Evolutionary conservation across 495 filamentous ascomycete species (phyloP).

Genomic region (Aspergillus asperescens): DNA sequence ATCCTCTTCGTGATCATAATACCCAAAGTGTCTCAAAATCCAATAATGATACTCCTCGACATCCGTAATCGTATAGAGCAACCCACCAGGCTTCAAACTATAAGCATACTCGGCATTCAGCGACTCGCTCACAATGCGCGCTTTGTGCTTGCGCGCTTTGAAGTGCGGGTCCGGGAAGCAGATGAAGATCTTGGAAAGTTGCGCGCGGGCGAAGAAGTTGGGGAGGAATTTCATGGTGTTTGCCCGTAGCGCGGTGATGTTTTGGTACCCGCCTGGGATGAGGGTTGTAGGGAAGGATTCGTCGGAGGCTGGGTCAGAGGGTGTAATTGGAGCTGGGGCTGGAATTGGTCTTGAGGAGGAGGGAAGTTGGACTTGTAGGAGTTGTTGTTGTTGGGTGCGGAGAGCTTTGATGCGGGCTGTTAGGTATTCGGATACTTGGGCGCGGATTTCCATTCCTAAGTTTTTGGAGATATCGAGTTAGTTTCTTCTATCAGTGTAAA

Average conservation of each 20-base stretch:
- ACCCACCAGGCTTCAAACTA: constrained; percentile 72
- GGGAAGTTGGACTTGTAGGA: constrained; percentile 21
- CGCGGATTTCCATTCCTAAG: constrained; percentile 90
- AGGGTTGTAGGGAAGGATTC: constrained; percentile 13
- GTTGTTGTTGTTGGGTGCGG: constrained; percentile 57
- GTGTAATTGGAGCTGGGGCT: background rate
- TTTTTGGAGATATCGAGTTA: constrained; percentile 14
- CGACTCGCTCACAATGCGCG: constrained; percentile 82
- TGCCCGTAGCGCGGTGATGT: constrained; percentile 77
- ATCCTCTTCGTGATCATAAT: constrained; percentile 21
- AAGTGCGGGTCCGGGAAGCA: constrained; percentile 99
- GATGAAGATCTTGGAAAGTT: constrained; percentile 87
- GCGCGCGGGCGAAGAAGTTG: constrained; percentile 75
- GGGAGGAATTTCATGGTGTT: constrained; percentile 99
- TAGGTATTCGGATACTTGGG: constrained; percentile 82
- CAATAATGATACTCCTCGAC: constrained; percentile 90
- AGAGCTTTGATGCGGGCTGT: constrained; percentile 79
- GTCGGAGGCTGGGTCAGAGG: background rate
- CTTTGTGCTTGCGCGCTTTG: constrained; percentile 95
- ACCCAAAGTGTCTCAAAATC: constrained; percentile 80
- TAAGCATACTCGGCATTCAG: constrained; percentile 93
- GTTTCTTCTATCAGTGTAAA: too few relatives aligned
- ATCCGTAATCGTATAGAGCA: constrained; percentile 94
- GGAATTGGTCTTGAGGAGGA: constrained; percentile 12
- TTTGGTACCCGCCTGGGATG: constrained; percentile 59